Evolutionary conservation across 1,139 yeast species (phyloP), one percentile per base, ranked within the genome.

Genomic region (Hyphopichia wangnamkhiaoensis): DNA sequence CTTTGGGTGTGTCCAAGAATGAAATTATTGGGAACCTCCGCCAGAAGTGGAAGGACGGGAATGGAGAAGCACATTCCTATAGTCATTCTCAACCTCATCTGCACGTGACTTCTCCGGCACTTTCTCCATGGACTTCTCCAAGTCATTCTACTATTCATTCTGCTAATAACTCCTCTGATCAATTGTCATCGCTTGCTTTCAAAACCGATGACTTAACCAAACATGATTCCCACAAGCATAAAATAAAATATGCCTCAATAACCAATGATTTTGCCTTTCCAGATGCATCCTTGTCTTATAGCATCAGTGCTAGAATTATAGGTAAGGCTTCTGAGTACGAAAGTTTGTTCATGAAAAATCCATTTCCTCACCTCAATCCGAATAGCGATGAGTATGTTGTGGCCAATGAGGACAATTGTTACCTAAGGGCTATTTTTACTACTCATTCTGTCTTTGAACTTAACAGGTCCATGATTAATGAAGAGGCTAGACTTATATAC

Each of bases 301-400:
- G 64, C 34, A 59, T 70, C 6, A 61, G 64, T 52, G 72, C 71
- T 2, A 50, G 71, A 32, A 52, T 68, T 23, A 63, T 70, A 30
- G 73, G 73, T 2, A 59, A 58, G 38, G 60, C 66, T 4, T 54
- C 63, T 2, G 63, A 60, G 14, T 65, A 66, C 49, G 55, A 51
- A 32, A 46, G 39, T 15, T 47, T 53, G 27, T 48, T 61, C n/a
- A 41, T 46, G 37, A 45, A 43, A 19, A 50, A 40, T 27, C 42
- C 53, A 1, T 29, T 46, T 14, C 48, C 54, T 4, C 47, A 47
- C 35, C 31, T 49, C 18, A 42, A 45, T 20, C 52, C 55, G 2
- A 29, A 39, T 12, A 48, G 48, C 3, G 71, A 70, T 43, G 73
- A 70, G 45, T 66, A 63, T 37, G 68, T 69, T 17, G 63, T 69